Base-by-base conservation (phyloP, 768 basidiomycete genomes). In the Sporobolomyces roseus region DNA sequence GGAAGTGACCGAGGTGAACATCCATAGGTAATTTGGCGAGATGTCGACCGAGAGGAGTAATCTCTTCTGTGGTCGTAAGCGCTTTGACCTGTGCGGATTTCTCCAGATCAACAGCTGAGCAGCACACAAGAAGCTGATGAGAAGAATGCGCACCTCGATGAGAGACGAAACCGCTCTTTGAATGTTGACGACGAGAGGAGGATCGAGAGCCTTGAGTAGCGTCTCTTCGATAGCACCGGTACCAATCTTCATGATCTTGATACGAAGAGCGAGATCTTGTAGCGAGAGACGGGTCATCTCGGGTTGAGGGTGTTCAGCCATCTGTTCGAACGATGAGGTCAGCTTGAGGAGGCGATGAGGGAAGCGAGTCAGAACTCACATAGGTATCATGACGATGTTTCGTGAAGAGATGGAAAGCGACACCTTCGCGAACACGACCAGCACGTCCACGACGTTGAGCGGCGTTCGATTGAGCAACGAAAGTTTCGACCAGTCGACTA, bases 351-450 rank as follows among this genome's bases (percentile, higher is more conserved):
- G 1, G 36, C 17, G 36, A 14, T 33, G 29, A 19, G 1, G 41
- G 19, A 48, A 16, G 48, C 17, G 23, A 33, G 52, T 14, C 10
- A 30, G 50, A 49, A 41, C 77, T 41, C 48, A 81, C 90, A 80
- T 86, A 84, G 13, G 84, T 88, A 74, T 97, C 93, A 75, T 93
- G 88, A 46, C 91, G 83, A 46, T 83, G 79, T 79, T 88, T 91
- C 0, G 93, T 94, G 81, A 97, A 99, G 3, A 99, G 83, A 78
- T 98, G 96, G 80, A 94, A 99, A 74, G 91, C 93, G 41, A 97
- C 78, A 5, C 94, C 94, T 59, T 83, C 80, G 74, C 86, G 90
- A 6, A 96, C 92, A 76, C 94, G 89, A 35, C 94, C 93, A 27
- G 93, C 91, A 67, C 93, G 85, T 46, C 93, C 93, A 58, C 91